Conservation (phyloP, 306 rosid genomes). For the Abrus precatorius region DNA sequence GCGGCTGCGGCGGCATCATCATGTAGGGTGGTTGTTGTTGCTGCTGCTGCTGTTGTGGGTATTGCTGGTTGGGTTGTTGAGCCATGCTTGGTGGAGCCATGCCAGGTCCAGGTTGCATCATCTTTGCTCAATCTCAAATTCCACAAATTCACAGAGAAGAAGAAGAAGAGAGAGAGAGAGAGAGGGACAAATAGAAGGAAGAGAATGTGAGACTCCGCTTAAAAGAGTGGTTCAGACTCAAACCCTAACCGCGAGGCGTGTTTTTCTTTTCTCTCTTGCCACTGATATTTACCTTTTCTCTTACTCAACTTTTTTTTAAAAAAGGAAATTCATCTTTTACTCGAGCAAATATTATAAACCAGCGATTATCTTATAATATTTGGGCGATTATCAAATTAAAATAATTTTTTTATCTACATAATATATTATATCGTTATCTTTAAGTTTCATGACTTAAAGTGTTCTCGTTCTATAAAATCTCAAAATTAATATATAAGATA, state of each 20-base stretch:
- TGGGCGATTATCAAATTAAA: no score
- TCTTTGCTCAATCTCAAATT: slow-evolving; percentile 47
- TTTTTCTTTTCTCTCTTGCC: slow-evolving; percentile 16
- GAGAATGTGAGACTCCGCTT: slow-evolving; percentile 6
- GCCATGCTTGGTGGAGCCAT: slow-evolving; percentile 62
- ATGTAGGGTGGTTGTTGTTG: slow-evolving; percentile 67
- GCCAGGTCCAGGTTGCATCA: slow-evolving; percentile 94
- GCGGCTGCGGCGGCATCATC: slow-evolving; percentile 88
- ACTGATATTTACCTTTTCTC: not conserved
- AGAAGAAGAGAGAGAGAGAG: not conserved
- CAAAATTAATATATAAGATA: no score
- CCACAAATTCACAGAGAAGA: slow-evolving; percentile 12
- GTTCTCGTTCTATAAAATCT: no score
- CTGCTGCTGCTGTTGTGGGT: slow-evolving; percentile 60
- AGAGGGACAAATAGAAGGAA: not conserved
- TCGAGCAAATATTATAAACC: not conserved
- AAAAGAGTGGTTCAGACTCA: slow-evolving; percentile 52
- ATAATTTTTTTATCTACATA: no score
- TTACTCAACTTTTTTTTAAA: not conserved
- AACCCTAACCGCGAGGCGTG: slow-evolving; percentile 53
- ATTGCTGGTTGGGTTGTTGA: slow-evolving; percentile 71
- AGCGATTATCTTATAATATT: no score
- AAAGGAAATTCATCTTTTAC: not conserved
- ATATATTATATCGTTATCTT: no score
- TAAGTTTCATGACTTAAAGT: no score